A percentile compares a stretch with the other conserved stretches of the same genome.
phyloP scores from a whole-genome alignment of 306 rosid species.

The Canavalia ensiformis region DNA sequence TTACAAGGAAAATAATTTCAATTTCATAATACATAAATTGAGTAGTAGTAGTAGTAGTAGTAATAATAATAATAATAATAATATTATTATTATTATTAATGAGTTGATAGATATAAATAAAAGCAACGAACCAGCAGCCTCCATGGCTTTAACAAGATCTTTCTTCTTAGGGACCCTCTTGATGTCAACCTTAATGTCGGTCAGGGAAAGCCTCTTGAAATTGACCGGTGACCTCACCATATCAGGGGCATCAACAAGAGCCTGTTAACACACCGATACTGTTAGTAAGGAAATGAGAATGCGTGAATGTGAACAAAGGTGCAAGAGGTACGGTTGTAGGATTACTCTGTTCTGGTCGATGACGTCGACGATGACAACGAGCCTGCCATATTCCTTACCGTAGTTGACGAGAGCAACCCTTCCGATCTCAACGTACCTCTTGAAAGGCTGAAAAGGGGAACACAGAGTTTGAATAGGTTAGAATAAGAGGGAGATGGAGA shows the following conservation, averaged over 20 bases:
- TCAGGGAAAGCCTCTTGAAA: constrained; percentile 92
- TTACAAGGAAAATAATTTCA: neutral
- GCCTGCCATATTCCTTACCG: constrained; percentile 88
- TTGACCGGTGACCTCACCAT: constrained; percentile 84
- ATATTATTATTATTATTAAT: neutral
- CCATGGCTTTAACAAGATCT: constrained; percentile 90
- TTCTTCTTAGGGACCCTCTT: constrained; percentile 95
- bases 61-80: neutral
- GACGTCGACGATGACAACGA: constrained; percentile 93
- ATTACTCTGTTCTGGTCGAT: constrained; percentile 86
- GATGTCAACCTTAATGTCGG: constrained; percentile 90
- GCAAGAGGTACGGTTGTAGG: neutral
- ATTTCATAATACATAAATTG: neutral
- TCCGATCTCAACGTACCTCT: constrained; percentile 94
- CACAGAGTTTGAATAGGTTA: neutral
- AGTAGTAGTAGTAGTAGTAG: too few relatives aligned
- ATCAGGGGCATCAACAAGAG: constrained; percentile 93
- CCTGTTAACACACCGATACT: constrained; percentile 51
- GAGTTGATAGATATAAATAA: neutral
- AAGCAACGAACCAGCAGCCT: constrained; percentile 67
- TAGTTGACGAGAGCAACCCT: constrained; percentile 93
- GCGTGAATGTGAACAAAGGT: neutral
- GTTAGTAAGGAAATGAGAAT: neutral
- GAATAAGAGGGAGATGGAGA: neutral
- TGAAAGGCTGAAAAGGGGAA: constrained; percentile 72